Evolutionary conservation across 768 basidiomycete species (phyloP).

Genomic region (Amanita pseudoporphyria): DNA sequence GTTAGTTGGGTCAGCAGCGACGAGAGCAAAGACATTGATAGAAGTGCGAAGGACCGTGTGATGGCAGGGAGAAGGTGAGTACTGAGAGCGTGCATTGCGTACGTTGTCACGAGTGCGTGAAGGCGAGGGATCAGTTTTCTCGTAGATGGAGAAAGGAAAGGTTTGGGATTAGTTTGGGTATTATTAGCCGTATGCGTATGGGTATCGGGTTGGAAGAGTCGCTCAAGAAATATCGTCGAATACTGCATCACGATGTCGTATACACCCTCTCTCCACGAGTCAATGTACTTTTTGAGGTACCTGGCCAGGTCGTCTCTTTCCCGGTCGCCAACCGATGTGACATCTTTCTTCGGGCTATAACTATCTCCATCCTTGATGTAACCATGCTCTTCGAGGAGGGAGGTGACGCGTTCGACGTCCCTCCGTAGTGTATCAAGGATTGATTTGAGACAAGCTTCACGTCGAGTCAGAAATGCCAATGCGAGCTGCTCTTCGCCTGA

Average conservation of each 20-base stretch:
- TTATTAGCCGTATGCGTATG: slow-evolving; percentile 9
- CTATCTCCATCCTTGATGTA: not conserved
- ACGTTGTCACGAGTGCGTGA: slow-evolving; percentile 51
- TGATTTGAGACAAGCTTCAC: slow-evolving; percentile 48
- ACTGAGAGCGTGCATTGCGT: slow-evolving; percentile 51
- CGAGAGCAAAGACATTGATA: slow-evolving; percentile 57
- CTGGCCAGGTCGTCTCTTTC: slow-evolving; percentile 65
- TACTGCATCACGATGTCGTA: slow-evolving; percentile 91
- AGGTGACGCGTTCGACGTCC: slow-evolving; percentile 30
- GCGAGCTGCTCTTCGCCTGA: slow-evolving; percentile 71
- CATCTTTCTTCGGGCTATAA: slow-evolving; percentile 7
- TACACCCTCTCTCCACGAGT: slow-evolving; percentile 85
- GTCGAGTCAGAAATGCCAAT: slow-evolving; percentile 70
- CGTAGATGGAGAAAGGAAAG: slow-evolving; percentile 13
- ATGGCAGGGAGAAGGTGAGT: slow-evolving; percentile 63
- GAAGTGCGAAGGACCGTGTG: slow-evolving; percentile 46
- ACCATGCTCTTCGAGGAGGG: slow-evolving; percentile 1
- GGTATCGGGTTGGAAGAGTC: slow-evolving; percentile 26
- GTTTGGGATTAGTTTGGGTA: slow-evolving; percentile 9
- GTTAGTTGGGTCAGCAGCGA: slow-evolving; percentile 87
- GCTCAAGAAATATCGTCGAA: slow-evolving; percentile 81
- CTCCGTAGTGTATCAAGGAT: slow-evolving; percentile 45
- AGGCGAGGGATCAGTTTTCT: slow-evolving; percentile 21
- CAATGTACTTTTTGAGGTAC: slow-evolving; percentile 81
- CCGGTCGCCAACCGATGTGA: slow-evolving; percentile 38